Evolutionary conservation across 2,329 filamentous ascomycete species (phyloP).

Genomic region (Neurospora crassa): DNA sequence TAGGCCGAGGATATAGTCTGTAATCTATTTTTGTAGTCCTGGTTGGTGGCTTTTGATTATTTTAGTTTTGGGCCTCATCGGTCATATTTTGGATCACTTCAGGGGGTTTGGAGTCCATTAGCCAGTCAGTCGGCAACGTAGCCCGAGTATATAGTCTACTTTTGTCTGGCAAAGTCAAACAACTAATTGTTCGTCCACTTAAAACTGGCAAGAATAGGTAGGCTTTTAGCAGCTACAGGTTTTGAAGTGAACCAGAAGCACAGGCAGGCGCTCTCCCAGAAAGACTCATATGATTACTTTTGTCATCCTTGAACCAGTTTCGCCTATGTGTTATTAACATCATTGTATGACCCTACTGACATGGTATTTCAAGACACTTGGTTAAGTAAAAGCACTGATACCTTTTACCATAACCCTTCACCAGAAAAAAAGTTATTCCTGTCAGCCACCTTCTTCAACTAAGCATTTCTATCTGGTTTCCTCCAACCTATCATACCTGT

Average conservation of each 20-base stretch:
- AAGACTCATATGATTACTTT: conserved; percentile 2
- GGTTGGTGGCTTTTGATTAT: not conserved
- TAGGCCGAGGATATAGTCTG: conserved; percentile 9
- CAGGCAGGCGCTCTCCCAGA: not conserved
- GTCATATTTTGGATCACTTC: not conserved
- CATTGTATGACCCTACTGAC: not conserved
- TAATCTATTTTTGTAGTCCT: not conserved
- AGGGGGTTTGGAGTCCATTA: not conserved
- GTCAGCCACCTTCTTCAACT: not conserved
- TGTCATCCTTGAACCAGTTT: not conserved
- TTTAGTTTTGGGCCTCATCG: not conserved
- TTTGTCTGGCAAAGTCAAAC: not conserved
- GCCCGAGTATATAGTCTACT: not conserved
- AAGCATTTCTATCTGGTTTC: not conserved
- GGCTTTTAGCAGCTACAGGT: not conserved
- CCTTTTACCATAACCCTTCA: not conserved
- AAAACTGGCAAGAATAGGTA: not conserved
- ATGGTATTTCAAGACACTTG: not conserved
- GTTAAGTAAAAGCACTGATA: not conserved
- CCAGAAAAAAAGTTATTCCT: not conserved
- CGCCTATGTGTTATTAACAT: not conserved
- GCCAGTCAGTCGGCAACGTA: not conserved
- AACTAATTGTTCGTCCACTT: not conserved
- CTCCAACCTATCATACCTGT: not conserved
- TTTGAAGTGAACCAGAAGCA: not conserved